Conservation (phyloP, 768 basidiomycete genomes). For the Tulasnella sp. region DNA sequence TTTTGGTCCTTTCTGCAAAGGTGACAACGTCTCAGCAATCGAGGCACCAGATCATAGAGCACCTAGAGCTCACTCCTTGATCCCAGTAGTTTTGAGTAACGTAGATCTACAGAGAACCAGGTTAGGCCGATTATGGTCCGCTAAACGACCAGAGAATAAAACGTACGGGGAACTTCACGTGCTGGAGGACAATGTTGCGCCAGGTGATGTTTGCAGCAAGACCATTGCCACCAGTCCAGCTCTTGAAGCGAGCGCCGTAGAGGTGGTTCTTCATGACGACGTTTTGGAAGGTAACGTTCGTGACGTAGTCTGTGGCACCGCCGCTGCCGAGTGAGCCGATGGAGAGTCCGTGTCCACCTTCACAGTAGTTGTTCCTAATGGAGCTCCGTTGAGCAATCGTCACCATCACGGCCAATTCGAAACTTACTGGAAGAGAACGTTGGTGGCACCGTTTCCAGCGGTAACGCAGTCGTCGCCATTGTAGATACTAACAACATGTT, state of each 20-base stretch:
- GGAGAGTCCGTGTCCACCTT: slow-evolving; percentile 55
- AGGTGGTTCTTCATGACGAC: slow-evolving; percentile 56
- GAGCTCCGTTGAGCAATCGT: neutral
- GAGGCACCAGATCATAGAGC: neutral
- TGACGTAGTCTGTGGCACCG: slow-evolving; percentile 50
- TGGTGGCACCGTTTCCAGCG: slow-evolving; percentile 51
- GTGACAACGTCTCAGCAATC: neutral
- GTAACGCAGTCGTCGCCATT: slow-evolving; percentile 58
- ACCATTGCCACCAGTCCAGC: slow-evolving; percentile 55
- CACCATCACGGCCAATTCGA: neutral
- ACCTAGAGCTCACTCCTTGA: slow-evolving; percentile 45
- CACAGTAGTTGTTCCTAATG: slow-evolving; percentile 48
- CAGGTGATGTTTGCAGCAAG: slow-evolving; percentile 55
- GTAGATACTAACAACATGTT: neutral
- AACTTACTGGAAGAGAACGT: slow-evolving; percentile 48
- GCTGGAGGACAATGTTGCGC: slow-evolving; percentile 51
- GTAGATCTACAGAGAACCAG: slow-evolving; percentile 42
- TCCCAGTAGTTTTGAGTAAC: slow-evolving; percentile 67
- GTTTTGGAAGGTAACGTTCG: slow-evolving; percentile 53
- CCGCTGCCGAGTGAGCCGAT: slow-evolving; percentile 54
- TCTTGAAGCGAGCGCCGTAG: slow-evolving; percentile 55
- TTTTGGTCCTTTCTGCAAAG: slow-evolving; percentile 45
- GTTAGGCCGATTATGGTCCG: neutral
- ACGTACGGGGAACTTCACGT: slow-evolving; percentile 50
- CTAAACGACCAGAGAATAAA: neutral